A percentile compares a stretch with the other conserved stretches of the same genome.
Conservation (phyloP, 306 rosid species). For the Prunus kanzakura region DNA sequence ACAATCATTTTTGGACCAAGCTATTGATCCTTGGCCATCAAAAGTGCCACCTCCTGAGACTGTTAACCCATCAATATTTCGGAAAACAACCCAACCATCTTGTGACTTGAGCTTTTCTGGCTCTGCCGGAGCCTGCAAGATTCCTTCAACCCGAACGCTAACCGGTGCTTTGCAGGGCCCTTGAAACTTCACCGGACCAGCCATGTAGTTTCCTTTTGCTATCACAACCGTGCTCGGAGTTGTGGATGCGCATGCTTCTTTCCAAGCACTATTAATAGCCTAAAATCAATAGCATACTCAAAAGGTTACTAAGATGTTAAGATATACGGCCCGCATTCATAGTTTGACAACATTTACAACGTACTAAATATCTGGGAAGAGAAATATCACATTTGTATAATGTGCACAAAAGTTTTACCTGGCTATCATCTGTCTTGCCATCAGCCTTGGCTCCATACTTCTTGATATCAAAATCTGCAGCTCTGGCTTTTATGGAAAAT, state of each 20-base stretch:
- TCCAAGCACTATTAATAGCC: conserved; percentile 24
- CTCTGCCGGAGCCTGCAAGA: conserved; percentile 12
- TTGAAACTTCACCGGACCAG: conserved; percentile 4
- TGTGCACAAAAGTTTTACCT: conserved; percentile 3
- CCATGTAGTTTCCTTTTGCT: conserved; percentile 12
- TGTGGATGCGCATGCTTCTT: conserved; percentile 21
- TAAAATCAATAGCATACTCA: not conserved
- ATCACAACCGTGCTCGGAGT: conserved; percentile 9
- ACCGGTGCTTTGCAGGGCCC: conserved; percentile 34
- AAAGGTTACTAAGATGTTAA: not conserved
- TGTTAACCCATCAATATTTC: not conserved
- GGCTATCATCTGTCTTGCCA: conserved; percentile 29
- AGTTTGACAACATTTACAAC: not conserved
- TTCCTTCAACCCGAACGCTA: conserved; percentile 17
- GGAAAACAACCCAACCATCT: conserved; percentile 23
- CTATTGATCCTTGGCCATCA: conserved; percentile 30
- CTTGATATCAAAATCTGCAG: conserved; percentile 25
- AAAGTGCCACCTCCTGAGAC: conserved; percentile 24
- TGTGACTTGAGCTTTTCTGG: not conserved
- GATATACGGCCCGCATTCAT: not conserved
- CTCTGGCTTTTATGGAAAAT: conserved; percentile 10
- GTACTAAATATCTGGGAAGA: not conserved
- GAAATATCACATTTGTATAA: not conserved
- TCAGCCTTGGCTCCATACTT: conserved; percentile 37
- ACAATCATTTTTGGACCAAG: conserved; percentile 28